Conservation (phyloP, 129 eudicot genomes). For the Helianthus tuberosus region DNA sequence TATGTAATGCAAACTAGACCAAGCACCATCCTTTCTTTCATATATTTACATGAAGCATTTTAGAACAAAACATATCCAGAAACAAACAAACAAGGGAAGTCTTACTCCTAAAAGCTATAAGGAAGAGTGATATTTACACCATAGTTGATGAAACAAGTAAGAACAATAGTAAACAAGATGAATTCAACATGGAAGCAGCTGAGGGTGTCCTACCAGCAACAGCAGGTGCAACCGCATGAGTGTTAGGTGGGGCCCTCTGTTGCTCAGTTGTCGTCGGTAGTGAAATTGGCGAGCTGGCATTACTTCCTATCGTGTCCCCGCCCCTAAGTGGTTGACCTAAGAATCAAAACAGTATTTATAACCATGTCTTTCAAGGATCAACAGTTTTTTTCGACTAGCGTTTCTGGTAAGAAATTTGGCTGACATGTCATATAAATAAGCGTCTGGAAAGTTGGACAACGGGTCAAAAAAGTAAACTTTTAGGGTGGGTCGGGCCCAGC, state of each 20-base stretch:
- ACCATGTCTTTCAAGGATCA: background rate
- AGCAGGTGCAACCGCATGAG: slow-evolving; percentile 74
- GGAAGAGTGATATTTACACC: slow-evolving; percentile 2
- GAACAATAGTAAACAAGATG: slow-evolving; percentile 35
- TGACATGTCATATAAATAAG: background rate
- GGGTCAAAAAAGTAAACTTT: background rate
- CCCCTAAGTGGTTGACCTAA: slow-evolving; percentile 66
- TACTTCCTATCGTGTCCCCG: slow-evolving; percentile 37
- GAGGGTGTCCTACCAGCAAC: slow-evolving; percentile 72
- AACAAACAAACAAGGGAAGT: slow-evolving; percentile 22
- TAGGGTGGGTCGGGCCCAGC: background rate
- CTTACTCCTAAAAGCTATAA: slow-evolving; percentile 27
- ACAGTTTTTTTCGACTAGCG: background rate
- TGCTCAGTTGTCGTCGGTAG: slow-evolving; percentile 79
- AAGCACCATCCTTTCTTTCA: slow-evolving; percentile 17
- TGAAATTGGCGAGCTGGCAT: slow-evolving; percentile 60
- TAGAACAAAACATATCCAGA: slow-evolving; percentile 23
- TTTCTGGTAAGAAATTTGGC: background rate
- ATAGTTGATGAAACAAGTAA: slow-evolving; percentile 21
- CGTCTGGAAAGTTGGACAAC: too few species aligned
- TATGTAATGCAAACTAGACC: background rate
- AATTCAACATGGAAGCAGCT: slow-evolving; percentile 16
- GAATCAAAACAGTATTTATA: slow-evolving; percentile 2
- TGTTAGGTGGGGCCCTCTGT: slow-evolving; percentile 63
- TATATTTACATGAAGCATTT: slow-evolving; percentile 32